Evolutionary conservation across 257 asterid species (phyloP), one percentile per base, ranked within the genome.

Genomic region (Ocimum tenuiflorum): DNA sequence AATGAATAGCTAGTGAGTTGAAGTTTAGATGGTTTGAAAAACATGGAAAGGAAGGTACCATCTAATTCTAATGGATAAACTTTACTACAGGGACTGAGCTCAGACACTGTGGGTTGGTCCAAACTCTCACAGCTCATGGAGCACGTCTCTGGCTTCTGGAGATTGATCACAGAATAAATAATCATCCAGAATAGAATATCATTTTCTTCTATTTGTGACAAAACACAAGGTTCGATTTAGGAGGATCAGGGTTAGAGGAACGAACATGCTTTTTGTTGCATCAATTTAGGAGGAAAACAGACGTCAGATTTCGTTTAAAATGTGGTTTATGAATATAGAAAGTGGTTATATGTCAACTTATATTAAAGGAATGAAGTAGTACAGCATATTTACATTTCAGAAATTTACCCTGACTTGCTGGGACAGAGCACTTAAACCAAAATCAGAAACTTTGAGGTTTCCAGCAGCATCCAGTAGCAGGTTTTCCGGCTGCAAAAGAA

Each of bases 351-450:
- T n/a, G n/a, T 15, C 50, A 5, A 39, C 15, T 27, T 17, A 24
- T 29, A 8, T 12, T 7, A 48, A 48, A 22, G 24, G 54, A n/a
- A 18, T 23, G 36, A 61, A 39, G 20, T 38, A 49, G 7, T 27
- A 35, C 7, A 24, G 20, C 29, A 31, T 31, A 8, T 15, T 20
- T 50, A 22, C 13, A 20, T 5, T 56, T 39, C 43, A 48, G 13
- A 72, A 43, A 73, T 42, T 76, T 84, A 91, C 98, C 96, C 85
- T 81, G 83, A 87, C 88, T 89, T 91, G 96, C 81, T 85, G 96
- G 75, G 96, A 91, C 43, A 91, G 84, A 70, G 98, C 98, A 81
- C 98, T 89, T 70, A 91, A 79, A 14, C 98, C 98, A 71, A 89
- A 91, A 78, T 91, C 98, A 22, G 98, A 91, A 73, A 91, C 88